Evolutionary conservation across 2,329 filamentous ascomycete genomes (phyloP), one percentile per base, ranked within the genome.

Genomic region (Parastagonospora nodorum): DNA sequence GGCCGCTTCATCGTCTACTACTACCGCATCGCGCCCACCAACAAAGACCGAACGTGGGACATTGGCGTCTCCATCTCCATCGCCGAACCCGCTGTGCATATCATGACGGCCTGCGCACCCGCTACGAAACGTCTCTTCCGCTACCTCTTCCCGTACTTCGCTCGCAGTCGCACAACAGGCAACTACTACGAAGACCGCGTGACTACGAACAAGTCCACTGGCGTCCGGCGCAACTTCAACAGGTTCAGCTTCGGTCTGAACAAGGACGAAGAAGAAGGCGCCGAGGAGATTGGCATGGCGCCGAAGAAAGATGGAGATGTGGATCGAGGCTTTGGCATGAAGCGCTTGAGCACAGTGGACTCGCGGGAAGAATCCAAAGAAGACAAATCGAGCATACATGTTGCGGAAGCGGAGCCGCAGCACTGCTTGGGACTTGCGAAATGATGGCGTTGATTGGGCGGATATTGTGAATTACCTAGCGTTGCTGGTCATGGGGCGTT

Each of bases 21-120:
- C 36, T 71, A 75, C 61, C 69, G 75, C 29, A 69, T 74, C 39
- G 60, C 61, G 5, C 67, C 68, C 10, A 67, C 66, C 2, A 60
- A 70, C 33, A 55, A 61, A 14, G 71, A 74, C 40, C 65, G 64
- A 1, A 68, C 66, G 51, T 64, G 67, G 56, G 50, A 69, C 33
- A 74, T 77, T 30, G 72, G 71, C 10, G 48, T 75, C 9, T 65
- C 74, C 31, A 72, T 72, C 36, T 67, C 72, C 11, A 65, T 71
- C 30, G 66, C 74, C 27, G 77, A 79, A 57, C 61, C 76, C 5
- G 68, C 71, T 29, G 58, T 78, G 0, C 82, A 80, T 42, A 81
- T 84, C 55, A 72, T 82, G 37, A 81, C 80, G 0, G 81, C 81
- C 6, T 82, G 79, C 54, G 76, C 83, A 0, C 82, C 82, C 0